phyloP scores from a whole-genome alignment of 176 grass and related monocot species.

The Tillandsia fasciculata region DNA sequence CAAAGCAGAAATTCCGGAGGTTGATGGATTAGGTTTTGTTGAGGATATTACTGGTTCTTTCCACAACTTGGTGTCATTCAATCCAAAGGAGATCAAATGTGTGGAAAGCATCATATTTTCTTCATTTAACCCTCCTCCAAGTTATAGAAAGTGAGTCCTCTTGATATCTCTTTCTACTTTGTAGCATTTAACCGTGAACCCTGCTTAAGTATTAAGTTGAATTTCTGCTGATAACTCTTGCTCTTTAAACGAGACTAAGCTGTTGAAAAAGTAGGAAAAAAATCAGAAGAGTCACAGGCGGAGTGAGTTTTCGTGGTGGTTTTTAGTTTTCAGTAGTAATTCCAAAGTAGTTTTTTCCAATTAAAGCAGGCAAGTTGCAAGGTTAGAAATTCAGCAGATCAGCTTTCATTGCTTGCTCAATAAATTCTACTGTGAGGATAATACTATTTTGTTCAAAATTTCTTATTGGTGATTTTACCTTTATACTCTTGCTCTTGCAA shows the following conservation, averaged over 20 bases:
- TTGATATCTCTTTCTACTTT: not conserved
- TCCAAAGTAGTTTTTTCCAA: too few species aligned
- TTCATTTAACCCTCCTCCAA: constrained; percentile 94
- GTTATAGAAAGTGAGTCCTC: constrained; percentile 63
- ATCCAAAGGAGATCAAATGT: constrained; percentile 67
- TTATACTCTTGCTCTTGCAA: not conserved
- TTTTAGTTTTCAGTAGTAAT: too few species aligned
- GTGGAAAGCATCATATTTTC: constrained; percentile 79
- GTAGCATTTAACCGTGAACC: constrained; percentile 1
- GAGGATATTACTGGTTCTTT: constrained; percentile 51
- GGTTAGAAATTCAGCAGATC: not conserved
- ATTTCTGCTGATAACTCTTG: too few species aligned
- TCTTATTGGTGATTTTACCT: not conserved
- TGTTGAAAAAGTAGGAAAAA: too few species aligned
- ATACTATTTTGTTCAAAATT: not conserved
- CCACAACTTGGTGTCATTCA: constrained; percentile 45
- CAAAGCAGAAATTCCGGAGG: constrained; percentile 60
- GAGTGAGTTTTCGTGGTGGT: too few species aligned
- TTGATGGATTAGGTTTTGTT: constrained; percentile 86
- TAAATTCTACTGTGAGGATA: not conserved
- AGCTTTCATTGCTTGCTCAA: not conserved
- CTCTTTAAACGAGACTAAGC: too few species aligned
- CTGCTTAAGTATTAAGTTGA: not conserved
- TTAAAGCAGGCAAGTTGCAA: too few species aligned
- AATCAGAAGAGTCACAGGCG: too few species aligned